Evolutionary conservation across 2,329 filamentous ascomycete genomes (phyloP).

Genomic region (Hypoxylon sp.): DNA sequence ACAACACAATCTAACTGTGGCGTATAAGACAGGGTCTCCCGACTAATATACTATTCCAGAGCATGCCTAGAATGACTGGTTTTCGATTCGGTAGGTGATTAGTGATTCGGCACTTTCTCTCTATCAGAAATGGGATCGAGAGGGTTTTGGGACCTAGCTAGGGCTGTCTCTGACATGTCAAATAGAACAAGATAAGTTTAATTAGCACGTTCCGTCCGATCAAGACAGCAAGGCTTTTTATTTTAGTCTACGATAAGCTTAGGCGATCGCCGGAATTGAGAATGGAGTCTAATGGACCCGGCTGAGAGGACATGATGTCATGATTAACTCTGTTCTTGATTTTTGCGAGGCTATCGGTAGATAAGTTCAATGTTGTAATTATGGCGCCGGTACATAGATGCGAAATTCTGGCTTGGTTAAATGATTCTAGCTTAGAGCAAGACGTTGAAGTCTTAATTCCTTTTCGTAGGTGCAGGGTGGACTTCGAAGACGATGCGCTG

Average conservation of each 20-base stretch:
- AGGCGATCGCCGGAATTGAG: constrained; percentile 39
- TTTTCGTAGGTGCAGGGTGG: constrained; percentile 24
- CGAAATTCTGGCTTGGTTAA: constrained; percentile 23
- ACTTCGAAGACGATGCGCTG: constrained; percentile 3
- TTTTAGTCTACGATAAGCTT: constrained; percentile 36
- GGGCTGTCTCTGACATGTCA: constrained; percentile 12
- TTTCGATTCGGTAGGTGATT: constrained; percentile 6
- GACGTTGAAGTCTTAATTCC: constrained; percentile 20
- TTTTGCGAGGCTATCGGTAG: constrained; percentile 19
- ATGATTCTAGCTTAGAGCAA: constrained; percentile 11
- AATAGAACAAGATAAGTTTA: constrained; percentile 37
- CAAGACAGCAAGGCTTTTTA: constrained; percentile 20
- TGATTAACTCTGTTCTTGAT: constrained; percentile 31
- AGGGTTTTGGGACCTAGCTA: neutral
- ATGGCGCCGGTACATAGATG: constrained; percentile 39
- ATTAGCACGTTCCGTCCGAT: constrained; percentile 38
- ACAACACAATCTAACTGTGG: constrained; percentile 32
- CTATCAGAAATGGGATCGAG: constrained; percentile 24
- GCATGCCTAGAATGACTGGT: neutral
- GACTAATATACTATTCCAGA: constrained; percentile 5
- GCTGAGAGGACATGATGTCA: constrained; percentile 41
- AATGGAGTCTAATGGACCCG: constrained; percentile 41
- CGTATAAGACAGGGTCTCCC: constrained; percentile 25
- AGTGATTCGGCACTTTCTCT: constrained; percentile 5
- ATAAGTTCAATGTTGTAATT: constrained; percentile 2